phyloP scores from a whole-genome alignment of 2,329 filamentous ascomycete genomes.

The Penicillium psychrosexuale region DNA sequence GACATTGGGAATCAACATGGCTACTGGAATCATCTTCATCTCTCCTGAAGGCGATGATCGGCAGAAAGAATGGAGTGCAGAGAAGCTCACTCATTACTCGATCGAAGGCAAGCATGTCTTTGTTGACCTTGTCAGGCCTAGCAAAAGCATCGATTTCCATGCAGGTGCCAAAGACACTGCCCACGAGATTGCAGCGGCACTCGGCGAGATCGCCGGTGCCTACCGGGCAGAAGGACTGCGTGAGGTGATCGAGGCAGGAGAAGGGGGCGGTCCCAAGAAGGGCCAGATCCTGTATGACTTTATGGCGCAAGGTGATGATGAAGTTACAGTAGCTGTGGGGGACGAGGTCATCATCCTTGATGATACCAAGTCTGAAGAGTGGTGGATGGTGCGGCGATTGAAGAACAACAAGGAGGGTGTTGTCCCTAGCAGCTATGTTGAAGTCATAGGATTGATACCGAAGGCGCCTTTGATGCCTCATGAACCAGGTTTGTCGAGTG shows the following conservation, averaged over 20 bases:
- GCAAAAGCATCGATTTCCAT: slow-evolving; percentile 94
- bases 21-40: slow-evolving; percentile 84
- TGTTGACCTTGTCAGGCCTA: slow-evolving; percentile 84
- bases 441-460: slow-evolving; percentile 69
- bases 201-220: slow-evolving; percentile 86
- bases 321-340: slow-evolving; percentile 84
- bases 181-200: slow-evolving; percentile 80
- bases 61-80: slow-evolving; percentile 87
- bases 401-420: slow-evolving; percentile 95
- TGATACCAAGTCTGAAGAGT: slow-evolving; percentile 89
- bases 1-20: slow-evolving; percentile 89
- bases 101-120: slow-evolving; percentile 98
- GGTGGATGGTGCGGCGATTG: slow-evolving; percentile 91
- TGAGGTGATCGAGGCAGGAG: slow-evolving; percentile 80
- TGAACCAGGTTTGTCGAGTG: slow-evolving; percentile 61
- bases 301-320: slow-evolving; percentile 91
- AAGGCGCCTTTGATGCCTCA: slow-evolving; percentile 53
- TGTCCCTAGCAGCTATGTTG: slow-evolving; percentile 93
- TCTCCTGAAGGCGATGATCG: slow-evolving; percentile 82
- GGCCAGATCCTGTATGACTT: slow-evolving; percentile 92
- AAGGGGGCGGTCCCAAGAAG: slow-evolving; percentile 69
- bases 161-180: slow-evolving; percentile 96
- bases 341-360: slow-evolving; percentile 91
- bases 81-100: slow-evolving; percentile 95
- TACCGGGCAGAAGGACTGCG: slow-evolving; percentile 74